Evolutionary conservation across 257 asterid species (phyloP).

Genomic region (Gardenia jasminoides): DNA sequence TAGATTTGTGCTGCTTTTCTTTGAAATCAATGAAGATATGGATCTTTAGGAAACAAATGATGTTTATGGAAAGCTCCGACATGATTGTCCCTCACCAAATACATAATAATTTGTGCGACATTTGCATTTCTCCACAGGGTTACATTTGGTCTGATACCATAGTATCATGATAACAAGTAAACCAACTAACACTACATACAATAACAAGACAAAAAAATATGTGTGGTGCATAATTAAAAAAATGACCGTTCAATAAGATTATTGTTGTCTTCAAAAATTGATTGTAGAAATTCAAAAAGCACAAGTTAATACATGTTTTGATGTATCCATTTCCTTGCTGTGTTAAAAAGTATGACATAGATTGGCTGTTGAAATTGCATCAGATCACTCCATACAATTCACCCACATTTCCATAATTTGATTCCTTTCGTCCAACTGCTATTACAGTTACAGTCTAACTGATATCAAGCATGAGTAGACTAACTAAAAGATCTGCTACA

Average conservation of each 20-base stretch:
- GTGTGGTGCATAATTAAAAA: not conserved
- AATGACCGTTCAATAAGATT: not conserved
- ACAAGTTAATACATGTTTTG: not conserved
- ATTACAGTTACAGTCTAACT: not conserved
- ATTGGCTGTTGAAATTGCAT: not conserved
- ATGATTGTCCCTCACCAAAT: not conserved
- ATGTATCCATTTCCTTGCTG: not conserved
- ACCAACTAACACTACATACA: not conserved
- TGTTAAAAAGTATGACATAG: not conserved
- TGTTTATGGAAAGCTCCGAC: not conserved
- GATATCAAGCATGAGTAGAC: not conserved
- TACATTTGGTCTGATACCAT: not conserved
- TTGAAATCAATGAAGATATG: not conserved
- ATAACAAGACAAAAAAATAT: too few species aligned
- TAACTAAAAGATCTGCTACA: not conserved
- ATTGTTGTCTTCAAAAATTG: not conserved
- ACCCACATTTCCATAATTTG: not conserved
- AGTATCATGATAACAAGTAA: not conserved
- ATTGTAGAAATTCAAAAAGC: not conserved
- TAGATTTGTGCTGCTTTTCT: not conserved
- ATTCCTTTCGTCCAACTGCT: not conserved
- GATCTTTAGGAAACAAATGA: too few species aligned
- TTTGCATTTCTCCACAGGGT: not conserved
- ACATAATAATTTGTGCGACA: not conserved
- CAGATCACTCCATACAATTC: not conserved